Evolutionary conservation across 2,329 filamentous ascomycete species (phyloP).

Genomic region (Neospermospora avenae): DNA sequence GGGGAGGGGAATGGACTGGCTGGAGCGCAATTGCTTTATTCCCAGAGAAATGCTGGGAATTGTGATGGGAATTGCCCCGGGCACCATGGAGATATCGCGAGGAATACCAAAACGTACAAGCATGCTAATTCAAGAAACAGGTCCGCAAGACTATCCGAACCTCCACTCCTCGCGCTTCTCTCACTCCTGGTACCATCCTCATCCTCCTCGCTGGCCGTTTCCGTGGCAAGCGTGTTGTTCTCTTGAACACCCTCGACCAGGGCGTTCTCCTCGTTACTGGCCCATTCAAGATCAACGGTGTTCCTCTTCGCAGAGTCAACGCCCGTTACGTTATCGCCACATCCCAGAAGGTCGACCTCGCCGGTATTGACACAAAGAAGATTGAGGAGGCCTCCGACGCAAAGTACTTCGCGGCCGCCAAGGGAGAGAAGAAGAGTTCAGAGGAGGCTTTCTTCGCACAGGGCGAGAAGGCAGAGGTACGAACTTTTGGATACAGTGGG

Average conservation of each 20-base stretch:
- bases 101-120: not conserved
- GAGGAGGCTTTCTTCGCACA: conserved; percentile 99
- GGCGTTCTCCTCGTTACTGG: conserved; percentile 98
- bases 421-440: conserved; percentile 88
- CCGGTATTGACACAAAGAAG: conserved; percentile 87
- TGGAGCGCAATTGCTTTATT: conserved; percentile 12
- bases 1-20: not conserved
- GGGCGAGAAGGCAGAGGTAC: conserved; percentile 94
- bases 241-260: conserved; percentile 96
- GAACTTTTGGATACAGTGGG: conserved; percentile 34
- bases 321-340: conserved; percentile 91
- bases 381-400: conserved; percentile 67
- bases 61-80: conserved; percentile 25
- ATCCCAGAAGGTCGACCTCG: conserved; percentile 79
- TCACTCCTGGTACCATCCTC: conserved; percentile 92
- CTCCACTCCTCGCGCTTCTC: conserved; percentile 81
- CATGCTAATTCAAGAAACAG: conserved; percentile 49
- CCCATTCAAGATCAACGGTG: conserved; percentile 99
- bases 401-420: conserved; percentile 97
- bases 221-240: conserved; percentile 99
- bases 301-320: conserved; percentile 93
- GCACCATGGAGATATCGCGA: not conserved
- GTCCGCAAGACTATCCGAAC: conserved; percentile 91
- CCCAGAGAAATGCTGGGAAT: conserved; percentile 8
- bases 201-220: conserved; percentile 99